phyloP scores from a whole-genome alignment of 1,284 basidiomycete species.

The Cutaneotrichosporon sp. region DNA sequence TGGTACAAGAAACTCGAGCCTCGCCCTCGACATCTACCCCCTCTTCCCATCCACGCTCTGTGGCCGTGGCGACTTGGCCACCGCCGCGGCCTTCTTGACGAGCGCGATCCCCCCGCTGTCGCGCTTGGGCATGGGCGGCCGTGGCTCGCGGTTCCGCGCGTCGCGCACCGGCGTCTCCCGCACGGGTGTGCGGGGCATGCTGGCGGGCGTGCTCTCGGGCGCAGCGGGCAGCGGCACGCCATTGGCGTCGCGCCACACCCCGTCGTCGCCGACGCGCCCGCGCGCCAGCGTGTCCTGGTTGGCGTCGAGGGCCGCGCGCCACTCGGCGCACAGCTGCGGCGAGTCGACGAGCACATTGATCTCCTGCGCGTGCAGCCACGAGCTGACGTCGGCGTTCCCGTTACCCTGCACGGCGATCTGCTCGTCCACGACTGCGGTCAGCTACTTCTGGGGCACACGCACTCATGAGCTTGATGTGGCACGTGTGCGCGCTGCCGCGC shows the following conservation, averaged over 20 bases:
- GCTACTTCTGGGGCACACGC: constrained; percentile 9
- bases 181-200: constrained; percentile 6
- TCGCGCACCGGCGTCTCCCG: constrained; percentile 6
- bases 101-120: neutral
- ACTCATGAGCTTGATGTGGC: constrained; percentile 70
- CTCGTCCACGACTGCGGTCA: constrained; percentile 59
- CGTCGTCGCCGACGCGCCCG: constrained; percentile 51
- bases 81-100: neutral
- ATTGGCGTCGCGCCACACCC: constrained; percentile 36
- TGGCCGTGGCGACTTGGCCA: neutral
- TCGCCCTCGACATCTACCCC: neutral
- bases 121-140: neutral
- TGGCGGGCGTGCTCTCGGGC: constrained; percentile 1
- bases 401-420: constrained; percentile 61
- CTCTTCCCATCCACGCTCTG: neutral
- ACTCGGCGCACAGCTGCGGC: constrained; percentile 61
- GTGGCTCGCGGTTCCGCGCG: constrained; percentile 3
- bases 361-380: constrained; percentile 75
- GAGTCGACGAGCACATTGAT: constrained; percentile 71
- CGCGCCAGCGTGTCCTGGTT: constrained; percentile 70
- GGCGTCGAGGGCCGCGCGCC: constrained; percentile 62
- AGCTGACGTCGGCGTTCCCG: constrained; percentile 61
- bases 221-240: constrained; percentile 14
- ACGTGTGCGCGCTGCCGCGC: constrained; percentile 65
- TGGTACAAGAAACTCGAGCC: neutral